Conservation (phyloP, 495 filamentous ascomycete genomes). For the Aspergillus diversus region DNA sequence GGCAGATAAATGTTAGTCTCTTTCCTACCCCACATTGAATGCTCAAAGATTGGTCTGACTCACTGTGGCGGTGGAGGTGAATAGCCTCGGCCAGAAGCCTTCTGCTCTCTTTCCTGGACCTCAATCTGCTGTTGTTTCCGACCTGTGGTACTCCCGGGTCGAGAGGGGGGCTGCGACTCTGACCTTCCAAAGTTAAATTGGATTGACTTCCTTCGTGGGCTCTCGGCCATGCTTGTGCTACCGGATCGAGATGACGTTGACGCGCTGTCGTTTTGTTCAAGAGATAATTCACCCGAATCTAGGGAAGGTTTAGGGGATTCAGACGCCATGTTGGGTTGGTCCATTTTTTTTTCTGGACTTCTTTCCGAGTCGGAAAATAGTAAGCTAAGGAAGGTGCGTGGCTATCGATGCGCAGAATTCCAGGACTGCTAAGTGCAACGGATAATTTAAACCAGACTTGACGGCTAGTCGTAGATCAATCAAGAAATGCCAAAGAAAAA, state of each 20-base stretch:
- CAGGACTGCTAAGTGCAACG: neutral
- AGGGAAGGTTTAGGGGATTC: constrained; percentile 43
- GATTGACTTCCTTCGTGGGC: constrained; percentile 44
- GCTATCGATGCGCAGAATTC: neutral
- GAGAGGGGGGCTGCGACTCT: constrained; percentile 36
- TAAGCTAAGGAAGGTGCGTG: constrained; percentile 8
- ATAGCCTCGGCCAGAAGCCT: constrained; percentile 29
- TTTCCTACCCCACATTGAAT: neutral
- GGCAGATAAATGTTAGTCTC: neutral
- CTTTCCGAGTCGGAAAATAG: neutral
- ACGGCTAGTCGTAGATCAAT: constrained; percentile 24
- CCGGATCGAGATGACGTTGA: constrained; percentile 21
- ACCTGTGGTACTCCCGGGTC: constrained; percentile 34
- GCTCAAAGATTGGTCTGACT: constrained; percentile 11
- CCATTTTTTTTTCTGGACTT: neutral
- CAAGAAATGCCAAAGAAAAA: neutral
- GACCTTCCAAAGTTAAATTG: constrained; percentile 44
- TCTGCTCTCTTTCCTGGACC: constrained; percentile 32
- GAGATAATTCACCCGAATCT: constrained; percentile 56
- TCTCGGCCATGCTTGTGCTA: constrained; percentile 30
- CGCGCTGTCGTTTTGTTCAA: constrained; percentile 38
- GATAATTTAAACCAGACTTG: constrained; percentile 16
- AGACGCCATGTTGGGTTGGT: constrained; percentile 25
- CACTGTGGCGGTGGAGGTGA: constrained; percentile 49
- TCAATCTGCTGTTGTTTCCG: constrained; percentile 34